A percentile compares a stretch with the other conserved stretches of the same genome.
phyloP scores from a whole-genome alignment of 441 rosid species.

The Brassica balearica region DNA sequence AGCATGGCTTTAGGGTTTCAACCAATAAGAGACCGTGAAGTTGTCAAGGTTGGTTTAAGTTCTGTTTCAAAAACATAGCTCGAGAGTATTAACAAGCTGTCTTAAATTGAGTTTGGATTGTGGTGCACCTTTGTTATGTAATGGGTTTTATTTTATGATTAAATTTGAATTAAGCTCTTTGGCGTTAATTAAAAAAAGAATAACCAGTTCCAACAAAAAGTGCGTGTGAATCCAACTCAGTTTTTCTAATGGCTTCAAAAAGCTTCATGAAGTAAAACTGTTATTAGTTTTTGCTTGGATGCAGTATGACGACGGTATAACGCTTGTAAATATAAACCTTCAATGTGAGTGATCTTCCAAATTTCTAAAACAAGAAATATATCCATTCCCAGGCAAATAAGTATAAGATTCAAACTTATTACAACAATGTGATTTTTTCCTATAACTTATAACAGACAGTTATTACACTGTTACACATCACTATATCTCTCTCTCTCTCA shows the following conservation, averaged over 20 bases:
- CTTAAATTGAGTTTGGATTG: not conserved
- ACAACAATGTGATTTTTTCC: constrained; percentile 30
- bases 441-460: constrained; percentile 30
- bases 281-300: too few relatives aligned
- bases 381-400: not conserved
- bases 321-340: too few relatives aligned
- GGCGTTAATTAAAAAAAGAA: not conserved
- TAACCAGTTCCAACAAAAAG: not conserved
- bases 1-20: constrained; percentile 7
- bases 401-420: constrained; percentile 4
- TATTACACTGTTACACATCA: constrained; percentile 41
- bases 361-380: not conserved
- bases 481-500: constrained; percentile 27
- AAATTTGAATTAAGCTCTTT: not conserved
- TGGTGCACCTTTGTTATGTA: not conserved
- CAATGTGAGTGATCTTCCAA: not conserved
- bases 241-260: too few relatives aligned
- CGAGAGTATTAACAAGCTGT: not conserved
- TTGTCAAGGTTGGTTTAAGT: not conserved
- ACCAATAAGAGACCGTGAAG: not conserved
- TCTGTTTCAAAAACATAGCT: not conserved
- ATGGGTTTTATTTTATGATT: constrained; percentile 1
- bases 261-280: too few relatives aligned
- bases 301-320: too few relatives aligned
- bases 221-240: too few relatives aligned